A percentile compares a stretch with the other conserved stretches of the same genome.
These are phyloP conservation scores for Fusarium armeniacum DNA, from an alignment of 2,329 filamentous ascomycete genomes.

Conservation along the genomic window DNA sequence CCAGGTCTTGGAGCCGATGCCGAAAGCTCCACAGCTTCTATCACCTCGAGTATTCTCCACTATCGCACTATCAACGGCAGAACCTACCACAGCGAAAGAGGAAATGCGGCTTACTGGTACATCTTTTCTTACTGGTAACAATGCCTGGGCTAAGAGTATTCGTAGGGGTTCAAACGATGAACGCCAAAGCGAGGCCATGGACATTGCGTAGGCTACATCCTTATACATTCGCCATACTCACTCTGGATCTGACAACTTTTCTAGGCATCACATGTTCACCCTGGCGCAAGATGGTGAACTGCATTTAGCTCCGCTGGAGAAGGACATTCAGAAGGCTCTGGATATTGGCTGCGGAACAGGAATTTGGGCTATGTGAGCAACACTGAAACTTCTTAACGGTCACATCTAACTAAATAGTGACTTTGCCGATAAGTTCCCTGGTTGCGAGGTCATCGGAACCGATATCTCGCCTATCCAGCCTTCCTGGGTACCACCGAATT, in stretches of 20 bases:
- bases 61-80: constrained; percentile 29
- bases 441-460: constrained; percentile 37
- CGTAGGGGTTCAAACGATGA: constrained; percentile 24
- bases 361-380: constrained; percentile 40
- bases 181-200: constrained; percentile 27
- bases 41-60: constrained; percentile 28
- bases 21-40: constrained; percentile 22
- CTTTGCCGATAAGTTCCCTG: constrained; percentile 38
- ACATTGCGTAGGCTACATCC: constrained; percentile 14
- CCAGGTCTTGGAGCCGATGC: constrained; percentile 18
- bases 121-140: accelerated
- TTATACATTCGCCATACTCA: background rate
- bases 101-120: constrained; percentile 30
- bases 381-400: accelerated
- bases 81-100: constrained; percentile 26
- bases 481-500: constrained; percentile 36
- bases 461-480: constrained; percentile 42
- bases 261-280: constrained; percentile 26
- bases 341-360: constrained; percentile 16
- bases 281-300: constrained; percentile 22
- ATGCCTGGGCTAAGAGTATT: background rate
- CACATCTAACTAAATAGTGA: constrained; percentile 16
- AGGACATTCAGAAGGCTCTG: constrained; percentile 1
- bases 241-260: background rate
- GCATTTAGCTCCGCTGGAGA: constrained; percentile 8